These are phyloP conservation scores for Paralagenidium karlingii DNA, from an alignment of 352 stramenopile species.

Conservation along the genomic window DNA sequence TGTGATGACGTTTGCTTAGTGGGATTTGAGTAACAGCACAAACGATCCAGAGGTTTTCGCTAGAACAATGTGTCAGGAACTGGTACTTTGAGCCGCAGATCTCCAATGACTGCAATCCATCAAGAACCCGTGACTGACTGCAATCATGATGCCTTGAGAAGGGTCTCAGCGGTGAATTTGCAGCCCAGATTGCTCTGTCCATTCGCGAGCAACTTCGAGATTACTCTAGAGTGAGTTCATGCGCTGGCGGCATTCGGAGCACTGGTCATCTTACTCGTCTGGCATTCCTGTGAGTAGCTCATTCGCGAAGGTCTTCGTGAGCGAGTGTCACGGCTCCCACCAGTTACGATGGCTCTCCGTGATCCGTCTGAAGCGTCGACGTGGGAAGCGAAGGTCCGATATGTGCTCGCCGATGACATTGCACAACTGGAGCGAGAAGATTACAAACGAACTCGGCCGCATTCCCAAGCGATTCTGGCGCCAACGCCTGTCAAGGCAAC, in stretches of 20 bases:
- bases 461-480: constrained; percentile 41
- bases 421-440: constrained; percentile 57
- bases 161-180: constrained; percentile 67
- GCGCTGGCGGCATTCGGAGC: background rate
- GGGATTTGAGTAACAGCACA: constrained; percentile 46
- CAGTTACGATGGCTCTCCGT: constrained; percentile 36
- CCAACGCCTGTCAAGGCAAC: constrained; percentile 15
- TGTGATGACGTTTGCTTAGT: constrained; percentile 14
- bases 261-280: constrained; percentile 1
- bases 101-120: no score
- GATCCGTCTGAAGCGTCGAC: constrained; percentile 42
- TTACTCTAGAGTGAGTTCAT: constrained; percentile 39
- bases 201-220: constrained; percentile 70
- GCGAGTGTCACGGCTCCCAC: constrained; percentile 36
- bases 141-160: constrained; percentile 3
- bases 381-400: constrained; percentile 63
- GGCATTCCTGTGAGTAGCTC: constrained; percentile 16
- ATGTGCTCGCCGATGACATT: constrained; percentile 64
- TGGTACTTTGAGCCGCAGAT: no score
- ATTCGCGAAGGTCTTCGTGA: constrained; percentile 60
- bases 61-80: constrained; percentile 43
- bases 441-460: constrained; percentile 63
- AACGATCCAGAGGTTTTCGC: constrained; percentile 68
- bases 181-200: constrained; percentile 58
- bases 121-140: background rate